Evolutionary conservation across 2,329 filamentous ascomycete species (phyloP), one percentile per base, ranked within the genome.

Genomic region (Talaromyces sp.): DNA sequence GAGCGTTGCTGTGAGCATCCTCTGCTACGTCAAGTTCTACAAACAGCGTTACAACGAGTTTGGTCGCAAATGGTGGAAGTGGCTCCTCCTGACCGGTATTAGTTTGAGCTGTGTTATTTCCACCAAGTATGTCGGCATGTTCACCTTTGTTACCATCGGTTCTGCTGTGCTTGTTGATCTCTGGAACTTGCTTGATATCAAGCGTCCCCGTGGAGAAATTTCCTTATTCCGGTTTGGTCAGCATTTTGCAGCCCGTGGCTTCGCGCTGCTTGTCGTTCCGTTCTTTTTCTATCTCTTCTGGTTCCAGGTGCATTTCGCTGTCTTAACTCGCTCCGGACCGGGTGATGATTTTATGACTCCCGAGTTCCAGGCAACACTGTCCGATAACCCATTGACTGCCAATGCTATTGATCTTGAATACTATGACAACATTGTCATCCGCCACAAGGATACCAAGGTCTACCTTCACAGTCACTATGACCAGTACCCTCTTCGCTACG

Each of bases 241-340:
- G 82, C 95, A 99, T 80, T 96, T 99, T 76, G 86, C 82, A 45
- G 95, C 95, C 68, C 91, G 95, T 61, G 87, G 89, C n/a, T 82
- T 96, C 68, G 93, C 91, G 14, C 83, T 99, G 64, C 92, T 98
- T 71, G 77, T 97, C 70, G 87, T 98, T 70, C 95, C 95, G 14
- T 97, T 99, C 84, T 84, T 98, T 74, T 96, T 99, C 80, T 99
- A 99, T 79, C 87, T 99, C 56, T 98, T 99, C 85, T 99, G 95
- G 95, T 99, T 99, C 88, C 95, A 99, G 84, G 93, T 99, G 35
- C 95, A 99, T 81, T 99, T 99, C 78, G 85, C 92, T 52, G 92
- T 99, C 72, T 85, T 99, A 68, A 90, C 82, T 70, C 86, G 89
- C 66, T 98, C 95, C 61, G 95, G 95, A 41, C 94, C 95, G 52